Evolutionary conservation across 2,329 filamentous ascomycete genomes (phyloP).

Genomic region (Sporothrix protearum): DNA sequence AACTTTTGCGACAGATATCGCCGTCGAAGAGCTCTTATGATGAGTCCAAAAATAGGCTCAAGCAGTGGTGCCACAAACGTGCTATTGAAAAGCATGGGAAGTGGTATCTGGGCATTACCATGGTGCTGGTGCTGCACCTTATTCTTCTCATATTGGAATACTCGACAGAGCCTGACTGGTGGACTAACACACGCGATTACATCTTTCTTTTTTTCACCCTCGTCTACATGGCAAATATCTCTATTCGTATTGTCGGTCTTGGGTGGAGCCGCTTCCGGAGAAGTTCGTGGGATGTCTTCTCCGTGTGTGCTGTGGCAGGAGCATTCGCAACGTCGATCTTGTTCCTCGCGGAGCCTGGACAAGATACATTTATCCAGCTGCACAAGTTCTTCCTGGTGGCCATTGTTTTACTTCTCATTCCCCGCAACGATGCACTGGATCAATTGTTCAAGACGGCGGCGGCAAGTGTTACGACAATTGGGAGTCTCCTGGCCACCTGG

Average conservation of each 20-base stretch:
- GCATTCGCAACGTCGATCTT: slow-evolving; percentile 80
- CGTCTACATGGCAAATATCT: slow-evolving; percentile 77
- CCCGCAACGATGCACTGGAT: slow-evolving; percentile 92
- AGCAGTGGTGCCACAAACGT: slow-evolving; percentile 90
- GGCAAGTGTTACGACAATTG: slow-evolving; percentile 84
- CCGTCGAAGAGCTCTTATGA: slow-evolving; percentile 88
- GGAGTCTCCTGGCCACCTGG: slow-evolving; percentile 93
- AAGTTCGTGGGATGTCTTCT: slow-evolving; percentile 95
- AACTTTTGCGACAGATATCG: slow-evolving; percentile 85
- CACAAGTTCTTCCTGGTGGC: slow-evolving; percentile 94
- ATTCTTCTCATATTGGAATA: slow-evolving; percentile 81
- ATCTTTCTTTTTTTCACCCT: slow-evolving; percentile 79
- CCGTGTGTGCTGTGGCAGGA: slow-evolving; percentile 72
- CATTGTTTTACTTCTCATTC: slow-evolving; percentile 85
- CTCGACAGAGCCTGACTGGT: slow-evolving; percentile 67
- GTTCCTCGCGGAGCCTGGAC: slow-evolving; percentile 57
- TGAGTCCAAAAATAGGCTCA: slow-evolving; percentile 72
- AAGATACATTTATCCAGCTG: slow-evolving; percentile 68
- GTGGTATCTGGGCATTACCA: slow-evolving; percentile 83
- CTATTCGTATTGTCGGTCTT: slow-evolving; percentile 79
- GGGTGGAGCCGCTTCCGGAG: slow-evolving; percentile 88
- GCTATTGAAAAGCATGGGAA: slow-evolving; percentile 90
- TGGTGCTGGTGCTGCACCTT: slow-evolving; percentile 76
- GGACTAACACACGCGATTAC: slow-evolving; percentile 67
- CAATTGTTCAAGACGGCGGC: slow-evolving; percentile 98